A percentile compares a stretch with the other conserved stretches of the same genome.
Conservation (phyloP, 164 flowering plant genomes). For the Berberis vulgaris region DNA sequence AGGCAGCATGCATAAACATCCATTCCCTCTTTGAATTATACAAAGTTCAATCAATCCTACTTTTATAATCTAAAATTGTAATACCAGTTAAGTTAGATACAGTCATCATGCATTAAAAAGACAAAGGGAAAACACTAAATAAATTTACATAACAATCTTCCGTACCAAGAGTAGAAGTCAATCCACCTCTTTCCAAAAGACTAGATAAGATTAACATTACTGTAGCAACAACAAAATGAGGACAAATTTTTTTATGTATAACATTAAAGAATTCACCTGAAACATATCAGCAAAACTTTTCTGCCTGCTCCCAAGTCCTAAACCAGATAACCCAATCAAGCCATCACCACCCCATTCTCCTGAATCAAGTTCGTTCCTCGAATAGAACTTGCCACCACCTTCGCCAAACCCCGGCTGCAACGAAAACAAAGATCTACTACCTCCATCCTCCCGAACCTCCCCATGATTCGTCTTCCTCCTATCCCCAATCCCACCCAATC, state of each 20-base stretch:
- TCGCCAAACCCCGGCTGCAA: constrained; percentile 35
- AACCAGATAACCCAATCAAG: constrained; percentile 59
- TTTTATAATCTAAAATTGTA: too few relatives aligned
- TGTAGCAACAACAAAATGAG: background rate
- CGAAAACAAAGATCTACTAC: constrained; percentile 37
- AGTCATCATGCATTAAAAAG: too few relatives aligned
- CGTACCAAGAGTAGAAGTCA: too few relatives aligned
- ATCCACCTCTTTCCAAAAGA: background rate
- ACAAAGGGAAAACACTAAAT: too few relatives aligned
- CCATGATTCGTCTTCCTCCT: constrained; percentile 37
- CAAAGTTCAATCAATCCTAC: too few relatives aligned
- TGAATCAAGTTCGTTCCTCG: constrained; percentile 18
- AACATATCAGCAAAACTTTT: constrained; percentile 64
- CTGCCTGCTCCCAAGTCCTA: constrained; percentile 55
- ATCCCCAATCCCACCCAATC: constrained; percentile 58
- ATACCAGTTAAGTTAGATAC: too few relatives aligned
- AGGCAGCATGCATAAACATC: too few relatives aligned
- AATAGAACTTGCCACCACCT: constrained; percentile 18
- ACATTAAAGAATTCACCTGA: constrained; percentile 38
- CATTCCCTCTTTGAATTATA: too few relatives aligned
- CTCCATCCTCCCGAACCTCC: constrained; percentile 19
- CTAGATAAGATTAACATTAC: background rate
- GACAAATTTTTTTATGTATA: background rate
- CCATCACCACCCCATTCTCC: constrained; percentile 59
- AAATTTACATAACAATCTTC: too few relatives aligned